These are phyloP conservation scores for Daldinia vernicosa DNA, from an alignment of 495 filamentous ascomycete genomes.

Conservation along the genomic window DNA sequence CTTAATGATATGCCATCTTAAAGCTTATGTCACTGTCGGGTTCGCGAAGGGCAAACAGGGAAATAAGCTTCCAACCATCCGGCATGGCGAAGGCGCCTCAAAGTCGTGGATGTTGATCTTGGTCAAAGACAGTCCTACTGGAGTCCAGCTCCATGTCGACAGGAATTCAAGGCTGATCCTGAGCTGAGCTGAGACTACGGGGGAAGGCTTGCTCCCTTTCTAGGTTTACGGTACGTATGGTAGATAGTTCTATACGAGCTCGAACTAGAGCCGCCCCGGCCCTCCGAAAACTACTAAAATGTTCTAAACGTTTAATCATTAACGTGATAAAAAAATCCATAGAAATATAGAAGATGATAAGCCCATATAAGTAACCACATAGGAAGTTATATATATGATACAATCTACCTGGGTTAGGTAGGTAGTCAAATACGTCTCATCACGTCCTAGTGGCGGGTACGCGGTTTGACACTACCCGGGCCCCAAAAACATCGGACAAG, in stretches of 20 bases:
- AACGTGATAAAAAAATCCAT: too few relatives aligned
- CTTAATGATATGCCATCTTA: neutral
- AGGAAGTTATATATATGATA: too few relatives aligned
- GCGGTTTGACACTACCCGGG: neutral
- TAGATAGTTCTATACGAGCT: neutral
- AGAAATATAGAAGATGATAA: too few relatives aligned
- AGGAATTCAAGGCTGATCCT: neutral
- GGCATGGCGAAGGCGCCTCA: neutral
- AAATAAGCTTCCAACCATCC: neutral
- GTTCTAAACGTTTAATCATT: too few relatives aligned
- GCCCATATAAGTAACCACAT: too few relatives aligned
- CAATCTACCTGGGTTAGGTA: too few relatives aligned
- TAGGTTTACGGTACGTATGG: neutral
- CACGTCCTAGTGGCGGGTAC: neutral
- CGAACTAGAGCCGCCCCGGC: too few relatives aligned
- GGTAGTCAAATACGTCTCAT: too few relatives aligned
- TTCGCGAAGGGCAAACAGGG: neutral
- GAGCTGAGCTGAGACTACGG: neutral
- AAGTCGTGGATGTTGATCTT: neutral
- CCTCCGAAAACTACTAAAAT: too few relatives aligned
- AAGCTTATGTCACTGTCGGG: conserved; percentile 1
- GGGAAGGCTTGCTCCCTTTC: neutral
- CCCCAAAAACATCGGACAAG: neutral
- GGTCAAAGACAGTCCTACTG: neutral
- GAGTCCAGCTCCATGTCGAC: neutral